Conservation (phyloP, 164 flowering plant genomes). For the Amborella trichopoda region DNA sequence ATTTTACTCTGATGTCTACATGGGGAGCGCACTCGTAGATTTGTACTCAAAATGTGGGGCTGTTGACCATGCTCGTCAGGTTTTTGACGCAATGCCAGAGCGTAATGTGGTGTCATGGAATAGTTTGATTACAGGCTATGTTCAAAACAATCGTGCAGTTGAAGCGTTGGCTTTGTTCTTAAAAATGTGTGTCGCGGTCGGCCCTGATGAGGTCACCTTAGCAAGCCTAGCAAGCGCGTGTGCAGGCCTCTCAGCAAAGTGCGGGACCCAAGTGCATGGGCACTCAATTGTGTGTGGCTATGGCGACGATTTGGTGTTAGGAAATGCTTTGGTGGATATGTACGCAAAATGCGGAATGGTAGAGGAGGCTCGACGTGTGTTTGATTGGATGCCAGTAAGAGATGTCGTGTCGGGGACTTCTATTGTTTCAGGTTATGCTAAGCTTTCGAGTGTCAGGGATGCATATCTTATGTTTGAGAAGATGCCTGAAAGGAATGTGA, state of each 20-base stretch:
- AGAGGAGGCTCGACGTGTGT: constrained; percentile 14
- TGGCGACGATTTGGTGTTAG: constrained; percentile 13
- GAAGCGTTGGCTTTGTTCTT: constrained; percentile 9
- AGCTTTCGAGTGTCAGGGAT: constrained; percentile 9
- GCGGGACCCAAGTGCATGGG: constrained; percentile 17
- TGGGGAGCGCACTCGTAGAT: constrained; percentile 18
- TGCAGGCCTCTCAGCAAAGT: constrained; percentile 9
- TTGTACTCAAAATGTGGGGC: constrained; percentile 18
- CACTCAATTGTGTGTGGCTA: constrained; percentile 8
- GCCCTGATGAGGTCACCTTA: constrained; percentile 19
- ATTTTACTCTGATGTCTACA: constrained; percentile 9
- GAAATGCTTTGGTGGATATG: constrained; percentile 21
- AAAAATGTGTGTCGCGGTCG: constrained; percentile 10
- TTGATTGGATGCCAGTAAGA: constrained; percentile 16
- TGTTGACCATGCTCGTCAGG: constrained; percentile 6
- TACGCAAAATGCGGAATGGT: constrained; percentile 16
- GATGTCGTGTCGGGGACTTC: constrained; percentile 17
- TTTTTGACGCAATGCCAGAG: constrained; percentile 12
- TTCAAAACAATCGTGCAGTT: constrained; percentile 14
- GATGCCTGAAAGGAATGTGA: constrained; percentile 14
- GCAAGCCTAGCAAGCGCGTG: constrained; percentile 21
- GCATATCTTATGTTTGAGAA: constrained; percentile 10
- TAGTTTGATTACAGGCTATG: constrained; percentile 19
- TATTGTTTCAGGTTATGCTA: constrained; percentile 19
- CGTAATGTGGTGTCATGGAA: constrained; percentile 20